Evolutionary conservation across 768 basidiomycete species (phyloP), one percentile per base, ranked within the genome.

Genomic region (Coprinopsis strossmayeri): DNA sequence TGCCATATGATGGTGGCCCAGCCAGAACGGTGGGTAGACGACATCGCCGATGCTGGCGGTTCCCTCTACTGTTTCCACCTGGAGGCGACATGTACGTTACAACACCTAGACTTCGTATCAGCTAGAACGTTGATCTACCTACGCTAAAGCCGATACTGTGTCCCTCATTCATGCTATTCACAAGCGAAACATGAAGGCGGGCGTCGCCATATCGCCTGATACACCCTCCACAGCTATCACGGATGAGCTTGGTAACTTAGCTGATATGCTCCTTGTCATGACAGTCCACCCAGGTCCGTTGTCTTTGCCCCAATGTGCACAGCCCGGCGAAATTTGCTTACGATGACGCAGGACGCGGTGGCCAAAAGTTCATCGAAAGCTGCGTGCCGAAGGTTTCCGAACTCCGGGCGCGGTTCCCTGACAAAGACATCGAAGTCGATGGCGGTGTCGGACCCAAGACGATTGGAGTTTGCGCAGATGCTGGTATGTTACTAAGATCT

Each of bases 1-100:
- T 97, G 94, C 66, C 96, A 99, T 68, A 98, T 98, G 96, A 99
- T 99, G 96, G 96, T 99, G 17, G 65, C 92, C 0, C 72, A 97
- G 42, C 96, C 96, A 9, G 90, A 87, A 61, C 50, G 98, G 91
- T 98, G 96, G 96, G 91, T 99, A 23, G 72, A 92, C 57, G 93
- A 93, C 61, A 87, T 98, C 54, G 95, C 96, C 26, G 81, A 91
- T 58, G 96, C 96, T 13, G 96, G 96, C 38, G 96, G 96, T 37
- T 76, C 91, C 20, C 74, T 93, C 51, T 99, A 96, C 65, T 95
- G 91, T 56, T 99, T 99, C 72, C 96, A 99, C 64, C 76, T 91
- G 55, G 96, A 99, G 64, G 93, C 96, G 13, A 82, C 92, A 34
- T 73, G 92, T 92, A 61, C 54, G 83, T 18, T 38, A 18, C 18